Evolutionary conservation across 768 basidiomycete species (phyloP).

Genomic region (Mrakia gelida): DNA sequence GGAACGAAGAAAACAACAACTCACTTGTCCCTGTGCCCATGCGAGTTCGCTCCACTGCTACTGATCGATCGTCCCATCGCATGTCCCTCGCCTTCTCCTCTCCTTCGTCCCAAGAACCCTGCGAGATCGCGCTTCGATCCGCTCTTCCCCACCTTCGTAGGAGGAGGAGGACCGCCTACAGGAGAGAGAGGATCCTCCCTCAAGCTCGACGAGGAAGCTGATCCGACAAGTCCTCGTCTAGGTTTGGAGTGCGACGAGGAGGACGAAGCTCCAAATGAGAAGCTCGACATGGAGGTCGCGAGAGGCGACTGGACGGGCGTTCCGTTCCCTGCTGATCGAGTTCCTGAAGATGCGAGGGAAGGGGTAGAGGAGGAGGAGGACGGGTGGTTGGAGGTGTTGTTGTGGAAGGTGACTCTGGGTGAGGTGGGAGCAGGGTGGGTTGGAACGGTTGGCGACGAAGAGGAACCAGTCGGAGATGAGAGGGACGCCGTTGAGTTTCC

Average conservation of each 20-base stretch:
- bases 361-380: not conserved
- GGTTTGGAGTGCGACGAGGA: not conserved
- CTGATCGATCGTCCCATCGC: not conserved
- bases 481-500: not conserved
- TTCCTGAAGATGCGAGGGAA: too few relatives aligned
- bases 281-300: not conserved
- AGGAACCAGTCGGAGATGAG: not conserved
- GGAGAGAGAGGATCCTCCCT: conserved; percentile 3
- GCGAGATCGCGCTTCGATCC: not conserved
- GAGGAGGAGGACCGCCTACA: not conserved
- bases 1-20: not conserved
- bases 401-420: not conserved
- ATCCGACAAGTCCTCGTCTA: not conserved
- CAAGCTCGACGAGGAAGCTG: not conserved
- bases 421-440: not conserved
- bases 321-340: not conserved
- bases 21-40: not conserved
- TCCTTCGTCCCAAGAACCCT: conserved; percentile 3
- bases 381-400: not conserved
- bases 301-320: not conserved
- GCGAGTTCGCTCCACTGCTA: not conserved
- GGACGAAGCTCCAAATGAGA: not conserved
- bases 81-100: not conserved
- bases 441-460: not conserved
- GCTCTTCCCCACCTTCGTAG: not conserved